Base-by-base conservation (phyloP, 2,329 filamentous ascomycete species). In the Pseudogymnoascus sp. region DNA sequence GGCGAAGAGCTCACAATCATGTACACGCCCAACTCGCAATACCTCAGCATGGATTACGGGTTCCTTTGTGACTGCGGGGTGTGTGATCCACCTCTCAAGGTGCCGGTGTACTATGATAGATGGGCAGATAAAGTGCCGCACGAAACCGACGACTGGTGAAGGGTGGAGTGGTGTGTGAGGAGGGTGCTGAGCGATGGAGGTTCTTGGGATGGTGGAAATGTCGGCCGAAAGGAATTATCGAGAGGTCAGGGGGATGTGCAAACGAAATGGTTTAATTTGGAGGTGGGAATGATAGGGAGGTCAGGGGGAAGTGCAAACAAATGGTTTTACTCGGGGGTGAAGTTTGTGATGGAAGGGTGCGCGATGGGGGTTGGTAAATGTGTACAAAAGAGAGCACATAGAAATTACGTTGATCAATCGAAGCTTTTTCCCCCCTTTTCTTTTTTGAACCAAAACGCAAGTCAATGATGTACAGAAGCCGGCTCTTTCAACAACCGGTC, bases 1-100 rank as follows among this genome's bases (percentile, higher is more conserved):
- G 82, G 81, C 0, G 70, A 78, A 6, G 83, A 86, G 70, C 70
- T 85, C 2, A 80, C 78, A 0, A 82, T 86, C 23, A 77, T 74
- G 1, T 85, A 86, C 62, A 78, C 78, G 0, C 53, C n/a, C 0
- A 71, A 71, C 1, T 77, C 79, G 0, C 59, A 64, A 1, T 66
- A 73, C 3, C 72, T 85, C 0, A 78, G 76, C 28, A 63, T 69
- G 5, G 74, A 75, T 8, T 85, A 81, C 67, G 83, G 83, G 0
- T 86, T 86, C 64, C 70, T 75, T 2, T 86, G 83, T 68, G 66
- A 71, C 3, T 86, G 83, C 62, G 79, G 79, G 10, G 74, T 71
- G 1, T 85, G 83, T 63, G 59, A 60, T 21, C 28, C 25, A 14
- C 50, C 28, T 14, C 28, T 56, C 28, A 34, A 56, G 16, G 25